These are phyloP conservation scores for Lactarius akahatsu DNA, from an alignment of 768 basidiomycete species.

Conservation along the genomic window DNA sequence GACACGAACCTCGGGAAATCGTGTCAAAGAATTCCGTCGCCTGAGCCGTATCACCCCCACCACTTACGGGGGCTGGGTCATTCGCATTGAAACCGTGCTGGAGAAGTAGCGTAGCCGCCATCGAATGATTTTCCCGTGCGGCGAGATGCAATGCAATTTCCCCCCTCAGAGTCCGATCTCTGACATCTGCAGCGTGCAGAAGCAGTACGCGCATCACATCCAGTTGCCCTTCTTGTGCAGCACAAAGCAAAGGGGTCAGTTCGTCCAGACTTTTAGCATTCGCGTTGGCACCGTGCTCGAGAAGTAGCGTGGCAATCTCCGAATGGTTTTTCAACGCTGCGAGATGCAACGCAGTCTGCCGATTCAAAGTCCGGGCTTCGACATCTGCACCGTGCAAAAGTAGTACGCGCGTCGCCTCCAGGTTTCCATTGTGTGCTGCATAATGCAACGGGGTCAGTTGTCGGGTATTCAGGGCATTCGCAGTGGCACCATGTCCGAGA, in stretches of 20 bases:
- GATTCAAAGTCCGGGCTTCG: no score
- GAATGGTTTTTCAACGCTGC: not conserved
- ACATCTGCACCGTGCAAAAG: no score
- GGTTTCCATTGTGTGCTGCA: not conserved
- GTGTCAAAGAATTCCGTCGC: constrained; percentile 51
- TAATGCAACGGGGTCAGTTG: not conserved
- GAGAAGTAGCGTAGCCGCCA: no score
- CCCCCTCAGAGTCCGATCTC: no score
- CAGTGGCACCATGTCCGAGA: not conserved
- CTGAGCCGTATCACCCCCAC: constrained; percentile 44
- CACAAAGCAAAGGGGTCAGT: not conserved
- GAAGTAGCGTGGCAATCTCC: not conserved
- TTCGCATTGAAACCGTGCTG: no score
- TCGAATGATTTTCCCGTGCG: no score
- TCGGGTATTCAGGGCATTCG: not conserved
- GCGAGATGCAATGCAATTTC: no score
- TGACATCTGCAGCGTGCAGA: no score
- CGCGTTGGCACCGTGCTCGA: not conserved
- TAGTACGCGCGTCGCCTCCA: no score
- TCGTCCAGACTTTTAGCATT: not conserved
- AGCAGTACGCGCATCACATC: no score
- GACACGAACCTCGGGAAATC: constrained; percentile 53
- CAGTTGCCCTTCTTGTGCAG: not conserved
- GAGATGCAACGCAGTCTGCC: no score
- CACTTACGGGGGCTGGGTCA: constrained; percentile 60